Percentiles rank a stretch among this genome's conserved stretches.
Conservation (phyloP, 495 filamentous ascomycete species). For the Xylaria bambusicola region DNA sequence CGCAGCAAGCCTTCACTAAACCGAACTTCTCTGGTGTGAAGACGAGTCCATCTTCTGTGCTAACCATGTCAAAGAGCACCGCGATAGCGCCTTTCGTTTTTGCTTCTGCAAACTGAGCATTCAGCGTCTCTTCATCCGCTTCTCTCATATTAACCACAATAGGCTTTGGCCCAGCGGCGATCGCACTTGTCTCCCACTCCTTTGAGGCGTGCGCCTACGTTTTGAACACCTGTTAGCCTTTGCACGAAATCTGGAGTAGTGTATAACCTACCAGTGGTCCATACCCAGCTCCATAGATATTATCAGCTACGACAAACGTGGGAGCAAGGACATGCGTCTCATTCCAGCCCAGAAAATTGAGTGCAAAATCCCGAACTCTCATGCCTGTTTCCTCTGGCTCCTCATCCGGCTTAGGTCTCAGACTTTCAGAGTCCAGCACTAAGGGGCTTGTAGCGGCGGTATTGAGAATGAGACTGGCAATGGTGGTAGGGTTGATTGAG, state of each 20-base stretch:
- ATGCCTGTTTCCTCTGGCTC: conserved; percentile 9
- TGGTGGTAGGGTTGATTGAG: conserved; percentile 8
- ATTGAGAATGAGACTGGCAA: conserved; percentile 14
- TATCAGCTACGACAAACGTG: conserved; percentile 12
- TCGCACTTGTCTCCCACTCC: conserved; percentile 12
- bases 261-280: conserved; percentile 9
- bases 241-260: not conserved
- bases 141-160: conserved; percentile 14
- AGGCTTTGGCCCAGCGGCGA: conserved; percentile 12
- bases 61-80: conserved; percentile 35
- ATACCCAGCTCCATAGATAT: conserved; percentile 13
- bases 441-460: conserved; percentile 11
- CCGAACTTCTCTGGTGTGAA: conserved; percentile 14
- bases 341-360: conserved; percentile 8
- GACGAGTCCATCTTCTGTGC: conserved; percentile 20
- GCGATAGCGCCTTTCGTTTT: conserved; percentile 37
- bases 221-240: not conserved
- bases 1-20: conserved; percentile 17
- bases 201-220: conserved; percentile 4
- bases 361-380: not conserved
- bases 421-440: not conserved
- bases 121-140: conserved; percentile 3
- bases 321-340: conserved; percentile 10
- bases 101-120: conserved; percentile 16
- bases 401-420: conserved; percentile 7